phyloP scores from a whole-genome alignment of 1,284 basidiomycete genomes.

The Rhodotorula sp. region DNA sequence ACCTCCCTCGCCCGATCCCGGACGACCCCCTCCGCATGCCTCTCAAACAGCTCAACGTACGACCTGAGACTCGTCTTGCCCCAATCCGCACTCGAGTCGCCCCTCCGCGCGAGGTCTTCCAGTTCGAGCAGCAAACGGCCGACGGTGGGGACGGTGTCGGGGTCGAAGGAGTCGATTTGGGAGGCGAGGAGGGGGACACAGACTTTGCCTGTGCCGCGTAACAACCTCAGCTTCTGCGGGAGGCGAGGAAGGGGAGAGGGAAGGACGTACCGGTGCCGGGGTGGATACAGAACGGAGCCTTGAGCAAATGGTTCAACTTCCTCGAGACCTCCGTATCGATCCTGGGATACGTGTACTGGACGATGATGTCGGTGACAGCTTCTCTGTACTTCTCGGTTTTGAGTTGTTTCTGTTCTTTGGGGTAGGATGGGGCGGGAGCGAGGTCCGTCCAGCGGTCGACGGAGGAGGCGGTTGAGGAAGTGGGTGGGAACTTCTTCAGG shows the following conservation, averaged over 20 bases:
- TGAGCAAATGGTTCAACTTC: constrained; percentile 95
- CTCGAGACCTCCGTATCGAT: constrained; percentile 97
- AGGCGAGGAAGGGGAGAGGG: not conserved
- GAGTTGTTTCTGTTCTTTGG: not conserved
- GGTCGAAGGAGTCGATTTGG: constrained; percentile 79
- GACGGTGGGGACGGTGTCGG: constrained; percentile 79
- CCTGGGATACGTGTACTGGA: constrained; percentile 95
- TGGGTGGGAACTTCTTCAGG: constrained; percentile 2
- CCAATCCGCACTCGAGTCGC: constrained; percentile 49
- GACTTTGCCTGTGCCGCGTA: constrained; percentile 84
- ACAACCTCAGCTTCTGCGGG: too few relatives aligned
- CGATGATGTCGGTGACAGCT: constrained; percentile 77
- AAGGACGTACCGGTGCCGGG: constrained; percentile 67
- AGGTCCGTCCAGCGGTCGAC: constrained; percentile 24
- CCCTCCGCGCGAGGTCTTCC: constrained; percentile 49
- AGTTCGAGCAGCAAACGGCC: constrained; percentile 77
- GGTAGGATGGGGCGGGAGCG: not conserved
- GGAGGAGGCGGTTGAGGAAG: constrained; percentile 6
- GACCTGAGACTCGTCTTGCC: constrained; percentile 65
- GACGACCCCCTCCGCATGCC: constrained; percentile 59
- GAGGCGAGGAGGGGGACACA: constrained; percentile 80
- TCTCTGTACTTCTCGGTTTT: constrained; percentile 45
- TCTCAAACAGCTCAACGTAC: constrained; percentile 86
- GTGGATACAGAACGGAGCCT: constrained; percentile 95
- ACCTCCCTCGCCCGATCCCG: constrained; percentile 43